Evolutionary conservation across 2,329 filamentous ascomycete species (phyloP), one percentile per base, ranked within the genome.

Genomic region (Fusarium beomiforme): DNA sequence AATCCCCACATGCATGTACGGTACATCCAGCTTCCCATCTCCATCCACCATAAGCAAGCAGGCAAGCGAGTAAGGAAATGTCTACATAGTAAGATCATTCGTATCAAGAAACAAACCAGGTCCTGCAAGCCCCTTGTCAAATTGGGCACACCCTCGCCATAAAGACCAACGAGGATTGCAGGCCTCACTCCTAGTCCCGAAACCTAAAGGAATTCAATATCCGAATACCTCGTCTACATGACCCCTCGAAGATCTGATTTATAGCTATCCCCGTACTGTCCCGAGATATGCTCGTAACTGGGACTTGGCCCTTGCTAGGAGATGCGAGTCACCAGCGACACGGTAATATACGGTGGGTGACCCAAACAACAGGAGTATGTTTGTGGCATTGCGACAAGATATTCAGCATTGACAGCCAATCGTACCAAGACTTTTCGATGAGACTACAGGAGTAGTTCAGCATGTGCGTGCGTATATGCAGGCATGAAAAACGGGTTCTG

Each of bases 201-300:
- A 68, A 68, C 64, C 39, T 34, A 63, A 71, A 69, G 69, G 65
- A 71, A 72, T 71, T 67, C 64, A 66, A 71, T 71, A 64, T 72
- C 69, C 69, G 67, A 41, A 39, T 53, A 29, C 36, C 33, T 46
- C 10, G 26, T 41, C 37, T 36, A 36, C 31, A 31, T 37, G 29
- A 23, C n/a, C 34, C 53, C 31, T 29, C 56, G 21, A 62, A 34
- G 42, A 46, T 17, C 63, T 43, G 36, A 23, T 37, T 67, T 24
- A 42, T 47, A 62, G 36, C 39, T 36, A 24, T 44, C 23, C 63
- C 73, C 71, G 74, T 76, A 33, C 67, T 63, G 65, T 47, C 51
- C 70, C 73, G 70, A 62, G 39, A 55, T 23, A 42, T 61, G 64
- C 43, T 46, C 31, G 31, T 42, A 57, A 47, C 41, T 62, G 41